Conservation (phyloP, 169 alveolate species). For the Ichthyophthirius multifiliis region DNA sequence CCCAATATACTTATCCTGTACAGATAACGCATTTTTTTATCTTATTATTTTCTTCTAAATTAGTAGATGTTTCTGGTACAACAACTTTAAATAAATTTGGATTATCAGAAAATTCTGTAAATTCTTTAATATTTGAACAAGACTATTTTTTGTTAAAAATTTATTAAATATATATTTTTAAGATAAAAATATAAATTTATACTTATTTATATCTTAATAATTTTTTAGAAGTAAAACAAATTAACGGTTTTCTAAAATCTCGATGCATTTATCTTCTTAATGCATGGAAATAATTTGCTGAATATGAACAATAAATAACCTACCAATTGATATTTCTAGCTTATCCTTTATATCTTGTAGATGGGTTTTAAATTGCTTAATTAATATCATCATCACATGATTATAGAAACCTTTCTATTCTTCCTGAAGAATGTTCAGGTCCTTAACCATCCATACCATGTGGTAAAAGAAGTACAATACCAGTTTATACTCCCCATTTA, state of each 20-base stretch:
- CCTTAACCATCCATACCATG: constrained; percentile 98
- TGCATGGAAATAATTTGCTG: constrained; percentile 93
- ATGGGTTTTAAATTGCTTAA: constrained; percentile 72
- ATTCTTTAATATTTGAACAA: constrained; percentile 64
- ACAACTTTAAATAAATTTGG: constrained; percentile 28
- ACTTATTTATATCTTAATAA: constrained; percentile 52
- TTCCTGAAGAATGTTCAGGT: constrained; percentile 95
- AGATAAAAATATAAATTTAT: background rate
- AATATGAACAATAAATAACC: constrained; percentile 83
- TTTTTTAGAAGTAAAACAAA: constrained; percentile 78
- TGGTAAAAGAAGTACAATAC: constrained; percentile 90
- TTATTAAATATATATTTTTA: background rate
- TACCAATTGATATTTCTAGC: constrained; percentile 32
- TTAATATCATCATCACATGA: constrained; percentile 84
- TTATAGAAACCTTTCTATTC: constrained; percentile 76
- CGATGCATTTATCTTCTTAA: constrained; percentile 92
- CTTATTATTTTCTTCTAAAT: constrained; percentile 20
- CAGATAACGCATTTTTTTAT: constrained; percentile 87
- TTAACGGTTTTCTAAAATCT: constrained; percentile 85
- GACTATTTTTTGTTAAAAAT: constrained; percentile 36
- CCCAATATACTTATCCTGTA: constrained; percentile 92
- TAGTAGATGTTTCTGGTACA: constrained; percentile 20
- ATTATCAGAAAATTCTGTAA: constrained; percentile 69
- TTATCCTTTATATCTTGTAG: constrained; percentile 49
- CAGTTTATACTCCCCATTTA: constrained; percentile 92